These are phyloP conservation scores for Stephania cephalantha DNA, from an alignment of 164 flowering plant species.

Conservation along the genomic window DNA sequence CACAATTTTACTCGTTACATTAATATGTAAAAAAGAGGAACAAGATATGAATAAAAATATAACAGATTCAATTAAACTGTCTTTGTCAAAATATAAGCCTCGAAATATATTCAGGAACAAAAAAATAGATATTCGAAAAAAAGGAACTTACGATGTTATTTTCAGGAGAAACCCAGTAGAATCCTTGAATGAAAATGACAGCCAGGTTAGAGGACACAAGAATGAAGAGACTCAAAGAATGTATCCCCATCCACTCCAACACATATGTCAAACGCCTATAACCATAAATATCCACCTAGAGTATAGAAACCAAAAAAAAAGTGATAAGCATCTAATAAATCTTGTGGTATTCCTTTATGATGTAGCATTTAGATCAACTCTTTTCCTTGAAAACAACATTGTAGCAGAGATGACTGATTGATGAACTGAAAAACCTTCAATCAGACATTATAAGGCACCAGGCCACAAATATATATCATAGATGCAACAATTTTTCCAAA, in stretches of 20 bases:
- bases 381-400: not conserved
- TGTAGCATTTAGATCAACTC: not conserved
- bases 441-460: too few relatives aligned
- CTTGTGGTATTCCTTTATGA: not conserved
- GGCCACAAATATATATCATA: too few relatives aligned
- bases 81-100: too few relatives aligned
- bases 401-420: not conserved
- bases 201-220: constrained; percentile 62
- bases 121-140: not conserved
- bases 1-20: too few relatives aligned
- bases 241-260: constrained; percentile 69
- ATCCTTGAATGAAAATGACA: constrained; percentile 56
- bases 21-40: too few relatives aligned
- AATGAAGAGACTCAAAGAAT: constrained; percentile 51
- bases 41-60: too few relatives aligned
- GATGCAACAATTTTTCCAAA: too few relatives aligned
- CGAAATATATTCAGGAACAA: not conserved
- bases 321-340: constrained; percentile 1
- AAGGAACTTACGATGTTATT: constrained; percentile 48
- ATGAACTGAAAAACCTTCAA: not conserved
- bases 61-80: too few relatives aligned
- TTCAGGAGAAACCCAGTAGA: constrained; percentile 44
- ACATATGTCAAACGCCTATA: constrained; percentile 29
- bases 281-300: constrained; percentile 60
- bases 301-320: not conserved